Base-by-base conservation (phyloP, 768 basidiomycete species). In the Serendipita vermifera region DNA sequence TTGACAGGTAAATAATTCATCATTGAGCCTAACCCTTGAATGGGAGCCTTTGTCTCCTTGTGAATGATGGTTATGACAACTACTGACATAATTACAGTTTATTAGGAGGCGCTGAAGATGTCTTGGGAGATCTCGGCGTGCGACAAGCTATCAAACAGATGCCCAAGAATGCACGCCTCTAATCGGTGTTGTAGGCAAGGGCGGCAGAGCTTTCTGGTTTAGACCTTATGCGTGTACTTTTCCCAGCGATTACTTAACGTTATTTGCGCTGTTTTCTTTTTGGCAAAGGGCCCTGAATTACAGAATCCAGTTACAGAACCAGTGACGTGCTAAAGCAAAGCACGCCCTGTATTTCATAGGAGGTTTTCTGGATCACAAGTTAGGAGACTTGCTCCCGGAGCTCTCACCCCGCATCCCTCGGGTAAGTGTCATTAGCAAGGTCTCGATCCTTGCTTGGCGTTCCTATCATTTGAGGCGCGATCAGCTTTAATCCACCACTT, bases 1-100 rank as follows among this genome's bases (percentile, higher is more conserved):
- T 86, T 66, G 87, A 90, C 63, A 81, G 87, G 2, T 87, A 87
- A n/a, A n/a, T n/a, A n/a, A n/a, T n/a, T n/a, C n/a, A n/a, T n/a
- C n/a, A n/a, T n/a, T n/a, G n/a, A n/a, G n/a, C n/a, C n/a, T n/a
- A n/a, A n/a, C n/a, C n/a, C n/a, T n/a, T n/a, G n/a, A n/a, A n/a
- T n/a, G n/a, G n/a, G n/a, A n/a, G n/a, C n/a, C n/a, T n/a, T n/a
- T n/a, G n/a, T n/a, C n/a, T n/a, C n/a, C n/a, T n/a, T n/a, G n/a
- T n/a, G n/a, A n/a, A n/a, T n/a, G n/a, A n/a, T n/a, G n/a, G n/a
- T n/a, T n/a, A n/a, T n/a, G n/a, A n/a, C n/a, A n/a, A n/a, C n/a
- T n/a, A n/a, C n/a, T n/a, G n/a, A n/a, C n/a, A n/a, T n/a, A n/a
- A n/a, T n/a, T n/a, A n/a, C n/a, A n/a, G n/a, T n/a, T 29, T 51